Evolutionary conservation across 345 rosid genomes (phyloP), one percentile per base, ranked within the genome.

Genomic region (Aquilaria yunnanensis): DNA sequence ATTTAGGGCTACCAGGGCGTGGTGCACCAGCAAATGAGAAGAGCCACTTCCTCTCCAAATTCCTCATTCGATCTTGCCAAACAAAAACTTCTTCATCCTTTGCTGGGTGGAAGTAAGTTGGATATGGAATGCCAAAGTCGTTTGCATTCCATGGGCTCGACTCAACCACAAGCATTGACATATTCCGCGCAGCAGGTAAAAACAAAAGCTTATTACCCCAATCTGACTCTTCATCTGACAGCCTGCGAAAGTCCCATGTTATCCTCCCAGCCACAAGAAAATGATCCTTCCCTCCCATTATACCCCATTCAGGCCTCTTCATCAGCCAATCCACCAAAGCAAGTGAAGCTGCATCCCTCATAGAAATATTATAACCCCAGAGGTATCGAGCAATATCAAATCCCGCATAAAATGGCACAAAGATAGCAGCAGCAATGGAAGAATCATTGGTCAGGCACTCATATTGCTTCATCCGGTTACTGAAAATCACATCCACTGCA

Each of bases 21-120:
- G 98, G 98, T 0, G 96, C 96, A 55, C 98, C 98, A 0, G 96
- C 98, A 67, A 92, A 92, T 9, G 96, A 92, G 83, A 92, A 89
- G 16, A 89, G 88, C 90, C 90, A 92, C 56, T 89, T 92, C 80
- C 96, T 77, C 68, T 87, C 85, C 65, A 85, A 74, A 14, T 81
- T 89, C 59, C 91, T 75, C 98, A 89, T 87, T 73, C 91, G 72
- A 34, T 80, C 84, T 74, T 87, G 96, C 98, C 96, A 92, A 43
- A 51, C 71, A 45, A 85, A 82, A 61, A 89, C 93, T 48, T 92
- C 96, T 14, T 70, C 75, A 78, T 89, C 96, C 72, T 82, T 84
- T 2, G 95, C 91, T n/a, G 96, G 96, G 58, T 92, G 96, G 67
- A 87, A 89, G 68, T 92, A 85, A 4, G 98, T 89, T 0, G 98